Base-by-base conservation (phyloP, 2,329 filamentous ascomycete genomes). In the Zasmidium angulare region DNA sequence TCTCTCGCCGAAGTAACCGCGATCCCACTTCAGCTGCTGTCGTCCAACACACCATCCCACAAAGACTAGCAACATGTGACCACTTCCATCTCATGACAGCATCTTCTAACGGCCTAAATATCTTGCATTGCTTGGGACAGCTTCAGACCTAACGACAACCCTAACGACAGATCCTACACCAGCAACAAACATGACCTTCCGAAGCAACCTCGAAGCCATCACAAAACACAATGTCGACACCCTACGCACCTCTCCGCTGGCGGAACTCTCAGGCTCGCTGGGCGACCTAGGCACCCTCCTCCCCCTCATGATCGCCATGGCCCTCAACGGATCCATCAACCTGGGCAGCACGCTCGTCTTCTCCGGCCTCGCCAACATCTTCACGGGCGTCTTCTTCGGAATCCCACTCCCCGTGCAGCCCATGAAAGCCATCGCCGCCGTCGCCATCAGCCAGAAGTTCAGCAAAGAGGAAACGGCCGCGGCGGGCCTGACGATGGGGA, bases 321-420 rank as follows among this genome's bases (percentile, higher is more conserved):
- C 92, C 0, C 77, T 90, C 24, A 89, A 90, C 65, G 81, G 83
- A 31, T 93, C 90, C 9, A 90, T 98, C 68, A 88, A 90, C 21
- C 83, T 98, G 1, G 86, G 90, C 23, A 87, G 88, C 50, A 97
- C 93, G 0, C 83, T 98, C 0, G 85, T 98, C 4, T 95, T 96
- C 72, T 93, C 91, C 0, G 95, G 95, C 1, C 70, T 93, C 10
- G 93, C 89, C 75, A 98, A 98, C 70, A 85, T 97, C 56, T 69
- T 89, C 12, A 96, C 93, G 0, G 95, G 93, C 19, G 71, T 87
- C 1, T 76, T 88, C 29, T 98, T 97, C 69, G 93, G 93, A 6
- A 89, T 98, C 46, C 93, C 93, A 1, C 77, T 97, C 2, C 93
- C 93, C 0, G 92, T 97, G 0, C 93, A 97, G 77, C 93, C 93